Base-by-base conservation (phyloP, 257 asterid genomes). In the Rauvolfia tetraphylla region DNA sequence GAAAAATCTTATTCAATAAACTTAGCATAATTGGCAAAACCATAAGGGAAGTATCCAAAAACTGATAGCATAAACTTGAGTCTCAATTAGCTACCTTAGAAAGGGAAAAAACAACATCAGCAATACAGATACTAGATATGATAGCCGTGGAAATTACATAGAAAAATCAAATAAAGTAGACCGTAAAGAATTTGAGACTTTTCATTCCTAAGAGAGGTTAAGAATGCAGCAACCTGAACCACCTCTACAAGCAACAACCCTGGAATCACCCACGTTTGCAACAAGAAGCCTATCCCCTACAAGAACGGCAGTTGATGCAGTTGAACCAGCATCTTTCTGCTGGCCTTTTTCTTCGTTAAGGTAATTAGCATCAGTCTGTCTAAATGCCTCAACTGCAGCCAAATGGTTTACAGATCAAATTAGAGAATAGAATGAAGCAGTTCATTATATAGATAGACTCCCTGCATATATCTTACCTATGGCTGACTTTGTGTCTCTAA, bases 221-320 rank as follows among this genome's bases (percentile, higher is more conserved):
- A 67, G 69, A 49, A 71, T 41, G 80, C 44, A 76, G 59, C 86
- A 76, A 91, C 97, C 96, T 86, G 92, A 86, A 67, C 97, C 96
- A 68, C 82, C 88, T 79, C 92, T 87, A 83, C 89, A 87, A 75
- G 94, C 94, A 81, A 92, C 97, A 74, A 86, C 96, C 83, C 97
- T 84, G 34, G 97, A 91, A 82, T 91, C 97, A 67, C 97, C 97
- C 36, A 91, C 97, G 78, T 91, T 91, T 57, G 96, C 97, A 31
- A 88, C 97, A 65, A 90, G 81, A 54, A 91, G 80, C 68, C 80
- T 85, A 80, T 88, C 91, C 18, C 89, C 89, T 23, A 91, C 86
- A 71, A 91, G 88, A 72, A 91, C 85, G 75, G 92, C 96, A 59
- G 96, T 91, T 65, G 96, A 85, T 5, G 97, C 97, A 66, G 97